Conservation (phyloP, 169 alveolate genomes). For the Cyclospora cayetanensis region DNA sequence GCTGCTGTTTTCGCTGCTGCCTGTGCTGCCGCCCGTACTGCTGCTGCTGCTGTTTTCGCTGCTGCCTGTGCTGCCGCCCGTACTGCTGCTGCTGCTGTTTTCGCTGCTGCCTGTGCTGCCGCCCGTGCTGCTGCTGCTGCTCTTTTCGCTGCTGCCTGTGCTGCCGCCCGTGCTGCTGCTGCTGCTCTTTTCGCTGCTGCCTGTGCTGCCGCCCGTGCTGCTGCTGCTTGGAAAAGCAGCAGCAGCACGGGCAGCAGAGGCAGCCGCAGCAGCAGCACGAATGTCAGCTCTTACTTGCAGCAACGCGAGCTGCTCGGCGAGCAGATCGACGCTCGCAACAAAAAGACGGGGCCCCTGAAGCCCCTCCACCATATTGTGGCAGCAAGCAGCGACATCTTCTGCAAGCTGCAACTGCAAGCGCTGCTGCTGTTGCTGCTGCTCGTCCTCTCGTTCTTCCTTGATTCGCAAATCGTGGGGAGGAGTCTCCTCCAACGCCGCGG, state of each 20-base stretch:
- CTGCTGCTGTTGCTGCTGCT: conserved; percentile 2
- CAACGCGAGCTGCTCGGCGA: conserved; percentile 40
- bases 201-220: conserved; percentile 26
- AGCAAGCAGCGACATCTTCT: conserved; percentile 30
- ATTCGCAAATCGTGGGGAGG: no score
- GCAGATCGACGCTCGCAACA: background rate
- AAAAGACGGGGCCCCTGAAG: conserved; percentile 52
- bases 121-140: background rate
- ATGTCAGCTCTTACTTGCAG: conserved; percentile 32
- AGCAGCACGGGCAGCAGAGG: background rate
- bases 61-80: background rate
- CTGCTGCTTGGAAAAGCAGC: background rate
- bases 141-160: background rate
- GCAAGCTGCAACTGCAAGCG: background rate
- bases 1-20: background rate
- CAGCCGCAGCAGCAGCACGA: conserved; percentile 56
- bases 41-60: background rate
- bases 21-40: background rate
- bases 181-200: background rate
- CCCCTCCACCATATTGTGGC: conserved; percentile 1
- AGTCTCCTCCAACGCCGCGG: background rate
- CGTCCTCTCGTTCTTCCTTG: background rate
- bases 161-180: background rate
- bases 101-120: background rate
- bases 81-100: background rate